Base-by-base conservation (phyloP, 371 early-diverging fungal species). In the Quaeritorhiza haematococci region DNA sequence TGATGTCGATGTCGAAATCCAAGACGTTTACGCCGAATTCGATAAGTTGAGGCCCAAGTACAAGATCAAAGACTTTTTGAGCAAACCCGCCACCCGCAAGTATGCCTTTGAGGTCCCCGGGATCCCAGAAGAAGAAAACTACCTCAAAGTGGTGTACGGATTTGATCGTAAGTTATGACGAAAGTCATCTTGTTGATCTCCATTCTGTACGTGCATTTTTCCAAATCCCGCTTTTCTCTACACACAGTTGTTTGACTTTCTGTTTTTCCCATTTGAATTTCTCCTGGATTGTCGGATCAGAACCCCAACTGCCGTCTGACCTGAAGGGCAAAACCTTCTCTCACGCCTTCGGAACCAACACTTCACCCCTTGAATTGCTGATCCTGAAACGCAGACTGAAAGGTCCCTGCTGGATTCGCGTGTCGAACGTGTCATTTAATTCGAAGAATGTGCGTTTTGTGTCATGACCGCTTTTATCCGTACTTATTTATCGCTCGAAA, bases 391-490 rank as follows among this genome's bases (percentile, higher is more conserved):
- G 95, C 38, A 87, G 91, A 60, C 73, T 98, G 32, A 98, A 94
- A 95, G 98, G 98, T 1, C 98, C 98, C 1, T 88, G 89, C 59
- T 98, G 98, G 98, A 71, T 98, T 4, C 69, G 78, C 29, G 76
- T 97, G 34, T 67, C 61, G 30, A 58, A 81, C 33, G 73, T 83
- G 3, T 57, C 56, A 33, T 56, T 80, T 7, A 71, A 59, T 43
- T n/a, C n/a, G n/a, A n/a, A n/a, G n/a, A n/a, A n/a, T n/a, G n/a
- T n/a, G n/a, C n/a, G n/a, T n/a, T n/a, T n/a, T n/a, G n/a, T n/a
- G n/a, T n/a, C n/a, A n/a, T n/a, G n/a, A n/a, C n/a, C n/a, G n/a
- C n/a, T n/a, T n/a, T n/a, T n/a, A n/a, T n/a, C n/a, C n/a, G n/a
- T n/a, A n/a, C n/a, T n/a, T n/a, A n/a, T n/a, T n/a, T 57, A 2